A percentile compares a stretch with the other conserved stretches of the same genome.
These are phyloP conservation scores for Babjeviella inositovora DNA, from an alignment of 805 yeast species.

Conservation along the genomic window DNA sequence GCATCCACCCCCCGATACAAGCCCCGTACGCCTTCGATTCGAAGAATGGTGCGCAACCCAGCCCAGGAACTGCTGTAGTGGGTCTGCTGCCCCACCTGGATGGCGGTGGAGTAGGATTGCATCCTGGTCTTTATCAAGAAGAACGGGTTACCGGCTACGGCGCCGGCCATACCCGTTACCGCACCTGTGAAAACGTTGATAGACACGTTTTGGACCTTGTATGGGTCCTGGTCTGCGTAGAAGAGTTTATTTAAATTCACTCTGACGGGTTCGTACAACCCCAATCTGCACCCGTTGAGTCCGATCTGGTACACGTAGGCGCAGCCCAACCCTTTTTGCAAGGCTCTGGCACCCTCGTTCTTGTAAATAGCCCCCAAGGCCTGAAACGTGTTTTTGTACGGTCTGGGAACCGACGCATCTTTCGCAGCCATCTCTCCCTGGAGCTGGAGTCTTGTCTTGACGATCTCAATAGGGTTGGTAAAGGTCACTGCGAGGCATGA, in stretches of 20 bases:
- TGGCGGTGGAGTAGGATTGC: conserved; percentile 71
- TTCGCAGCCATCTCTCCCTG: conserved; percentile 76
- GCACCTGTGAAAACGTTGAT: conserved; percentile 75
- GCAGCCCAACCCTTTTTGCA: conserved; percentile 78
- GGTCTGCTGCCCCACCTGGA: conserved; percentile 83
- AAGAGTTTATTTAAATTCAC: conserved; percentile 34
- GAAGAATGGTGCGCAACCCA: conserved; percentile 50
- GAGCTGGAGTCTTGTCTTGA: conserved; percentile 90
- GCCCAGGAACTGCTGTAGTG: conserved; percentile 56
- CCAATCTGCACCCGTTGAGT: conserved; percentile 86
- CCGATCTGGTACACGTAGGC: conserved; percentile 88
- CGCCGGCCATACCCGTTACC: conserved; percentile 78
- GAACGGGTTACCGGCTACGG: conserved; percentile 79
- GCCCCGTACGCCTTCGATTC: conserved; percentile 62
- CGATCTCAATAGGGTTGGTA: conserved; percentile 90
- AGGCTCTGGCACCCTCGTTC: conserved; percentile 76
- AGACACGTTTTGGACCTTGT: conserved; percentile 25
- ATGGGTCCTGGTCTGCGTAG: conserved; percentile 33
- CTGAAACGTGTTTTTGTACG: conserved; percentile 75
- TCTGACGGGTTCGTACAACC: conserved; percentile 84
- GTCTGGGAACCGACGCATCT: conserved; percentile 24
- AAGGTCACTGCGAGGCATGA: conserved; percentile 97
- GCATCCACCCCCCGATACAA: conserved; percentile 88
- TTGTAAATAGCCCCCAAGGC: conserved; percentile 57
- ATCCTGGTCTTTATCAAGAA: conserved; percentile 88